A percentile compares a stretch with the other conserved stretches of the same genome.
Conservation (phyloP, 23 red algal species). For the Gracilaria caudata region DNA sequence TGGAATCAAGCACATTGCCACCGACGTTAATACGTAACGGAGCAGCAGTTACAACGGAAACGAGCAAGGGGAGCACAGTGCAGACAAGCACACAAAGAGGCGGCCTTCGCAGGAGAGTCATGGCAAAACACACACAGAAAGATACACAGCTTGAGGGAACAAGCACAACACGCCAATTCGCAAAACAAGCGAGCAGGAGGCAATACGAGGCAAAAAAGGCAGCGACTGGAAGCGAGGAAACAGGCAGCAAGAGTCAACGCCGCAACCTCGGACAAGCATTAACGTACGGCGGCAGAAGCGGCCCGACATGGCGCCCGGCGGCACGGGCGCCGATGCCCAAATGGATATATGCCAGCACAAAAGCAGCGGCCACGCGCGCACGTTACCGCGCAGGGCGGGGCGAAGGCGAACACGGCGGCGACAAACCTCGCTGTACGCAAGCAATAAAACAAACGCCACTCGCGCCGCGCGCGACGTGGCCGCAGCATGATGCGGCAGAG, state of each 20-base stretch:
- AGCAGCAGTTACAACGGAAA: slow-evolving; percentile 9
- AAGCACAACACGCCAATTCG: background rate
- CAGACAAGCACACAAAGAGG: background rate
- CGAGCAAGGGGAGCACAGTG: background rate
- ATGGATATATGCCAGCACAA: background rate
- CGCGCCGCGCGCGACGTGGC: background rate
- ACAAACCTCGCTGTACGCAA: background rate
- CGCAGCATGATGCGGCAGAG: background rate
- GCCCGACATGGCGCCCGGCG: no score
- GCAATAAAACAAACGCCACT: background rate
- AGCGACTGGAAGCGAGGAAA: no score
- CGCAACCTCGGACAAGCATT: no score
- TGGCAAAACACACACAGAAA: background rate
- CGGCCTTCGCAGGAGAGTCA: background rate
- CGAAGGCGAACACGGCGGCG: background rate
- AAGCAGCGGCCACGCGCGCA: background rate
- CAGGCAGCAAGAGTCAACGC: no score
- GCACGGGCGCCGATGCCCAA: no score
- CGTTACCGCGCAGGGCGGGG: background rate
- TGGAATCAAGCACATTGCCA: slow-evolving; percentile 10
- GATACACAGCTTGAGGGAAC: background rate
- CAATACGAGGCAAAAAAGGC: no score
- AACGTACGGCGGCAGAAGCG: no score
- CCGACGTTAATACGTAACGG: slow-evolving; percentile 54
- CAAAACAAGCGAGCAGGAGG: background rate